Base-by-base conservation (phyloP, 768 basidiomycete genomes). In the Leucosporidium yakuticum region DNA sequence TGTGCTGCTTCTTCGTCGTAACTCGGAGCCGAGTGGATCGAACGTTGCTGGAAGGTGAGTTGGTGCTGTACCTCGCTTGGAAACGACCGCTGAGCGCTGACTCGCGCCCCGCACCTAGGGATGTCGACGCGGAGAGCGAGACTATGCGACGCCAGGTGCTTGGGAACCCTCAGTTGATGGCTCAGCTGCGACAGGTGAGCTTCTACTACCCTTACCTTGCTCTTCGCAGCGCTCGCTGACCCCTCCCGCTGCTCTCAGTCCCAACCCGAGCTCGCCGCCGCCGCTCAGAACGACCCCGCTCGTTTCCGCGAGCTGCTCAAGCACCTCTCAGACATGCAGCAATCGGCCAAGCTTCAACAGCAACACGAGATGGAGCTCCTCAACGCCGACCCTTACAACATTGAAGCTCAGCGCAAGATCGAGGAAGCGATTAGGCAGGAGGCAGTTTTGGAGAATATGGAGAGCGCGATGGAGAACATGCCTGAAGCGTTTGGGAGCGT, bases 361-460 rank as follows among this genome's bases (percentile, higher is more conserved):
- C 85, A 86, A 31, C 69, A 80, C 27, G 79, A 83, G 20, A 80
- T 81, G 57, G 82, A 82, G 71, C 79, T 81, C 21, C 83, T 97
- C 68, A 89, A 95, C 73, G 87, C 88, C 1, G 87, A 97, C 78
- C 93, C 95, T 1, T 97, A 84, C 79, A 87, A 96, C 76, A 80
- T 96, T 1, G 93, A 97, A 76, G 92, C 93, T 1, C 96, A 98
- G 80, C 82, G 82, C 67, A 87, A 84, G 81, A 99, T 99, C 64
- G 96, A 95, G 78, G 96, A 98, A 76, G 86, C 87, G 7, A 97
- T 99, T 70, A 80, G 88, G 67, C 88, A 91, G 77, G 84, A 96
- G 77, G 90, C 89, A 2, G 88, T 98, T 48, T 79, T 87, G 74
- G 94, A 97, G 81, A 96, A 96, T 76, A 83, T 94, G 84, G 86